These are phyloP conservation scores for Nosema granulosis DNA, from an alignment of 371 early-diverging fungal genomes.

Conservation along the genomic window DNA sequence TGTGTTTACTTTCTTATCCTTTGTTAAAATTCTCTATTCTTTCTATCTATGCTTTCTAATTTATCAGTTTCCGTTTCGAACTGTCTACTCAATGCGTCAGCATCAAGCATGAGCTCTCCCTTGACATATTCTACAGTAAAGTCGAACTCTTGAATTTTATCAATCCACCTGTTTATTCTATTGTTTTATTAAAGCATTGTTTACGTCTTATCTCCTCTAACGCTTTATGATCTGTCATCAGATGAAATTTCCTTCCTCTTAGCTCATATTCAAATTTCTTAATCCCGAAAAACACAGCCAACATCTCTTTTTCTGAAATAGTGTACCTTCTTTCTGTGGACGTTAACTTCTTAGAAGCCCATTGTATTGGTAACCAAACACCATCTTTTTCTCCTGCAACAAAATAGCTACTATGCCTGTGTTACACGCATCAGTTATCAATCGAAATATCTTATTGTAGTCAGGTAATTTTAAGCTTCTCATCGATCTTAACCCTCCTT, in stretches of 20 bases:
- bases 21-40: no score
- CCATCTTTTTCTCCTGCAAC: slow-evolving; percentile 31
- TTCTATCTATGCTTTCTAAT: no score
- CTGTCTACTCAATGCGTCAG: slow-evolving; percentile 49
- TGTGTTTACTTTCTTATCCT: no score
- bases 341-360: slow-evolving; percentile 33
- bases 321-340: slow-evolving; percentile 32
- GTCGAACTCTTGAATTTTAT: slow-evolving; percentile 37
- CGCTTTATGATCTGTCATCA: slow-evolving; percentile 58
- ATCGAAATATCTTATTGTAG: slow-evolving; percentile 30
- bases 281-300: slow-evolving; percentile 31
- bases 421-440: slow-evolving; percentile 53
- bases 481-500: slow-evolving; percentile 1
- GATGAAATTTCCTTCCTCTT: slow-evolving; percentile 41
- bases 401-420: slow-evolving; percentile 46
- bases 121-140: slow-evolving; percentile 41
- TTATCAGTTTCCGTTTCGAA: no score
- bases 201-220: slow-evolving; percentile 40
- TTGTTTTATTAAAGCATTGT: background rate
- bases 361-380: slow-evolving; percentile 16
- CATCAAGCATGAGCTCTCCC: slow-evolving; percentile 8
- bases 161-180: slow-evolving; percentile 49
- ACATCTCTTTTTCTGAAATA: slow-evolving; percentile 51
- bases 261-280: slow-evolving; percentile 49
- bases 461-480: slow-evolving; percentile 32